Conservation (phyloP, 2,329 filamentous ascomycete species). For the Coniochaeta sp. region DNA sequence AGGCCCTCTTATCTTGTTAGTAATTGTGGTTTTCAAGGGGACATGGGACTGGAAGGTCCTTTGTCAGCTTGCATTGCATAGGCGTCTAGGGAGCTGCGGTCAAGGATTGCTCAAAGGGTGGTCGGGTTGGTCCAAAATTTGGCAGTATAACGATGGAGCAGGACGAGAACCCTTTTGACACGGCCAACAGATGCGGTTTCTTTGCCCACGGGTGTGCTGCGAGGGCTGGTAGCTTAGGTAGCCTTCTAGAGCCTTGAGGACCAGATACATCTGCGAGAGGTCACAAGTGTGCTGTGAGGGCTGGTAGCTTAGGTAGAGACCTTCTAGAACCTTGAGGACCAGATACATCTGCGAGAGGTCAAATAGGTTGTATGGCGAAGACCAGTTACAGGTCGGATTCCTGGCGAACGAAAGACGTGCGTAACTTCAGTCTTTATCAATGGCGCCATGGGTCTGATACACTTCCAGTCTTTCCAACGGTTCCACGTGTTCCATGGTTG, state of each 20-base stretch:
- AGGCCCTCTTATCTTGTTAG: conserved; percentile 5
- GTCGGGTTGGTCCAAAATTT: background rate
- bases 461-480: background rate
- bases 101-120: background rate
- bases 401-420: background rate
- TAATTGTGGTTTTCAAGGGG: conserved; percentile 9
- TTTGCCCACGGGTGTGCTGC: background rate
- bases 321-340: background rate
- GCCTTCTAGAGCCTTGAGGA: background rate
- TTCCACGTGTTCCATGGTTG: background rate
- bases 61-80: conserved; percentile 4
- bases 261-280: conserved; percentile 1
- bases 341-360: background rate
- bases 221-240: background rate
- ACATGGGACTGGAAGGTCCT: conserved; percentile 7
- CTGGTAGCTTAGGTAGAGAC: too few species aligned
- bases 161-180: background rate
- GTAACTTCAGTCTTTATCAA: background rate
- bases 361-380: background rate
- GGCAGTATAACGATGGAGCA: background rate
- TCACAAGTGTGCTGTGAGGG: background rate
- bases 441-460: background rate
- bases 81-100: conserved; percentile 2
- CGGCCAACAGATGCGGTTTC: background rate
- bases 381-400: background rate